Base-by-base conservation (phyloP, 768 basidiomycete genomes). In the Leccinum variicolor region DNA sequence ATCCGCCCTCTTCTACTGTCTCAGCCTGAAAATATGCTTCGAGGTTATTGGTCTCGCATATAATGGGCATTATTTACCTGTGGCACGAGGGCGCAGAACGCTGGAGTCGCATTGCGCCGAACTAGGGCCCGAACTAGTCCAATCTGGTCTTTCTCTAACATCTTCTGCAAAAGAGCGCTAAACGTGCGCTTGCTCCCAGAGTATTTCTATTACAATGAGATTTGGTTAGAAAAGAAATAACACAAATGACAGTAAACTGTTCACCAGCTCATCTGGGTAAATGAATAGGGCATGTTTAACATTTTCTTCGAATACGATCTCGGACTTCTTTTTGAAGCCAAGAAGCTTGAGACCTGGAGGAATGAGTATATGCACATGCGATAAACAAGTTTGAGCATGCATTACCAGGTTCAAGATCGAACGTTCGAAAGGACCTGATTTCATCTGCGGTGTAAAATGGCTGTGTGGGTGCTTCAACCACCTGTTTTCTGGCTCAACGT, bases 121-220 rank as follows among this genome's bases (percentile, higher is more conserved):
- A 83, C 81, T 5, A 94, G 68, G 15, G 82, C 79, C 14, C 90
- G 78, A 1, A 82, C 92, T n/a, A 97, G 70, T 0, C 84, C 97
- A 54, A 98, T 84, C 69, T 87, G 90, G 52, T 87, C 76, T 70
- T 93, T 92, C 66, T 86, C 83, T 28, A 88, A 56, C 83, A 94
- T 89, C 3, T 90, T 85, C 62, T 87, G 85, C 33, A 98, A 79
- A 4, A 99, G 78, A 0, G 97, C 92, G 14, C 81, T 85, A 72
- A 98, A 98, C 0, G 95, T 92, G 41, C 96, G 83, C 62, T 89
- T 97, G 72, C 92, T 95, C 8, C 97, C 97, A 9, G 91, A 84
- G 73, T 89, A 96, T 28, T 82, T 71, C 87, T 91, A 36, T 17
- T 36, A n/a, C 5, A 23, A 17, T 31, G 4, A 8, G 6, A 9